phyloP scores from a whole-genome alignment of 768 basidiomycete species.

The Phylloporus sp. region DNA sequence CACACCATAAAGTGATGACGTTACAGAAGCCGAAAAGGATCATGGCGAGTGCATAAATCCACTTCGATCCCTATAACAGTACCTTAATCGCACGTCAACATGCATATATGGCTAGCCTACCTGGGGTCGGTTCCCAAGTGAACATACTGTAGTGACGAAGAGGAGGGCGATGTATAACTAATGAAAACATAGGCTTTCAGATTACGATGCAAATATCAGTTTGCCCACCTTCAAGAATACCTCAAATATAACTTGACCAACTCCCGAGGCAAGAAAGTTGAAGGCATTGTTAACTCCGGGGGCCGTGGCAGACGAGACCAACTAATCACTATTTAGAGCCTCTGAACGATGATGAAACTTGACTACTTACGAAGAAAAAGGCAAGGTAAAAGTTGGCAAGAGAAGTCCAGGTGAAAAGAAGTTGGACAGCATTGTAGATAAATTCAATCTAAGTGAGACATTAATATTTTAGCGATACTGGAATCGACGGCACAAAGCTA shows the following conservation, averaged over 20 bases:
- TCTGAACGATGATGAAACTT: constrained; percentile 13
- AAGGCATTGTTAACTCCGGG: constrained; percentile 61
- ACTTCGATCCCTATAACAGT: constrained; percentile 66
- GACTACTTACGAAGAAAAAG: constrained; percentile 81
- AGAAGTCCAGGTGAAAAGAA: constrained; percentile 92
- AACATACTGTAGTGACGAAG: constrained; percentile 80
- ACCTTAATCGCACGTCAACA: constrained; percentile 2
- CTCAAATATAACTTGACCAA: constrained; percentile 71
- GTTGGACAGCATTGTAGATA: constrained; percentile 85
- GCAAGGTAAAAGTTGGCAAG: constrained; percentile 92
- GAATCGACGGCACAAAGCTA: not conserved
- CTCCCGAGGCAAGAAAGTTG: constrained; percentile 70
- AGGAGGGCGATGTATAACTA: constrained; percentile 81
- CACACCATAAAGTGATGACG: constrained; percentile 82
- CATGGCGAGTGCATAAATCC: constrained; percentile 75
- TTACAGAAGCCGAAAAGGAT: constrained; percentile 77
- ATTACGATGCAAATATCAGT: not conserved
- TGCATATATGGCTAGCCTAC: constrained; percentile 18
- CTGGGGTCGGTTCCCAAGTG: constrained; percentile 88
- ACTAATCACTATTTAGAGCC: constrained; percentile 40
- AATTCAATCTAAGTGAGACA: constrained; percentile 63
- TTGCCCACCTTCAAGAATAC: constrained; percentile 58
- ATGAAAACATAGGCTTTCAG: constrained; percentile 18
- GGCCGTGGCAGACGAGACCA: constrained; percentile 76
- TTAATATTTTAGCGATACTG: not conserved